Evolutionary conservation across 164 flowering plant species (phyloP).

Genomic region (Umbilicus rupestris): DNA sequence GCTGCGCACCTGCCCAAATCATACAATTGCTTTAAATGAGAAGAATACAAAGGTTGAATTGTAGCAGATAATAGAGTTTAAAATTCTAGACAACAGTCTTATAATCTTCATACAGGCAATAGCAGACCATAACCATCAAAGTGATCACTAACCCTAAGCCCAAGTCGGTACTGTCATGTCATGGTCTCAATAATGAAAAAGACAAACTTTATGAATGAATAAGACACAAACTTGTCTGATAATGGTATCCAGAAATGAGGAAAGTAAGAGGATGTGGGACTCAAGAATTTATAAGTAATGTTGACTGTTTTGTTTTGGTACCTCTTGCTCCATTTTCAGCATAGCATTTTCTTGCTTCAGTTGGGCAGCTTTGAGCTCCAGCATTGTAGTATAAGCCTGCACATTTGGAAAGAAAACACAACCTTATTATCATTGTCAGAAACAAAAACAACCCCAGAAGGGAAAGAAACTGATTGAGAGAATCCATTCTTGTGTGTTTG

Average conservation of each 20-base stretch:
- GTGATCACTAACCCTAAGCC: no score
- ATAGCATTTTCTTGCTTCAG: conserved; percentile 39
- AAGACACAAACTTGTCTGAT: no score
- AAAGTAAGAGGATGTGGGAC: no score
- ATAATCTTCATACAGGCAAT: no score
- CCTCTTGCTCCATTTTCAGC: conserved; percentile 31
- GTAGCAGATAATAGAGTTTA: neutral
- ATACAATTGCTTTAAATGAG: conserved; percentile 14
- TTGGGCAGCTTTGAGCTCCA: conserved; percentile 36
- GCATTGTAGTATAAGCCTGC: conserved; percentile 45
- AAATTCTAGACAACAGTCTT: neutral
- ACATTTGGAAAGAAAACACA: neutral
- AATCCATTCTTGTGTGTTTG: neutral
- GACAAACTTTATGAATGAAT: no score
- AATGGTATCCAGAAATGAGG: neutral
- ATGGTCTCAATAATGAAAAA: no score
- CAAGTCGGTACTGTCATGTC: no score
- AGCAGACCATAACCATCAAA: no score
- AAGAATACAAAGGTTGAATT: neutral
- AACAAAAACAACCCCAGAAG: neutral
- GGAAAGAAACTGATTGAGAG: neutral
- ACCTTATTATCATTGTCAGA: neutral
- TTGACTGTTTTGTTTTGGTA: conserved; percentile 3
- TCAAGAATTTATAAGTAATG: neutral
- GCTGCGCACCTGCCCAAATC: conserved; percentile 25